Conservation (phyloP, 139 green algal genomes). For the Nannochloris sp. region DNA sequence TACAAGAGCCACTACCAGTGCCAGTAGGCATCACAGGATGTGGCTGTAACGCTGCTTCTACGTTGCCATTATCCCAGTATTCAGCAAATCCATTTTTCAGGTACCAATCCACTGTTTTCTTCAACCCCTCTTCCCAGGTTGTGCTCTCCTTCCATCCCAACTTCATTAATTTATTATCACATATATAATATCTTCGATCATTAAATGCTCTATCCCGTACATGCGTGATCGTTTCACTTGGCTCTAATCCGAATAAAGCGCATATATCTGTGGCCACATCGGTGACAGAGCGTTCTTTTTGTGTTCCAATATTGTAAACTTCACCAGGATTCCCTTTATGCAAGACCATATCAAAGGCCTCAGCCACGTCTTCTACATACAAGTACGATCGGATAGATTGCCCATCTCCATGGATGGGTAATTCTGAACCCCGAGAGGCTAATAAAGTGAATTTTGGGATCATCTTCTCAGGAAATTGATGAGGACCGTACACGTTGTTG, state of each 20-base stretch:
- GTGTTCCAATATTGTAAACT: conserved; percentile 97
- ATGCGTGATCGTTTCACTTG: conserved; percentile 33
- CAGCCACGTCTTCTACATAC: conserved; percentile 91
- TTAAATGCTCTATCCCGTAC: conserved; percentile 83
- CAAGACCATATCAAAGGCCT: conserved; percentile 83
- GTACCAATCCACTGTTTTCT: conserved; percentile 92
- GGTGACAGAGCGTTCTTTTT: conserved; percentile 83
- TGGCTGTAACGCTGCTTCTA: conserved; percentile 60
- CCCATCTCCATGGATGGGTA: conserved; percentile 67
- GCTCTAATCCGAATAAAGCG: conserved; percentile 43
- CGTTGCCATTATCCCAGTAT: conserved; percentile 72
- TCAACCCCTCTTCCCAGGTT: conserved; percentile 85
- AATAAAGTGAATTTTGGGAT: conserved; percentile 63
- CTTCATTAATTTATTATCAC: conserved; percentile 76
- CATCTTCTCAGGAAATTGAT: conserved; percentile 92
- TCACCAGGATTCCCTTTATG: conserved; percentile 63
- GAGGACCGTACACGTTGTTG: conserved; percentile 98
- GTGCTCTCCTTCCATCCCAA: conserved; percentile 89
- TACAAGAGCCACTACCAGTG: not conserved
- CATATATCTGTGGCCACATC: conserved; percentile 72
- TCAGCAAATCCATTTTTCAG: conserved; percentile 36
- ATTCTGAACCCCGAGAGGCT: conserved; percentile 40
- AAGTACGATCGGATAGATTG: conserved; percentile 58
- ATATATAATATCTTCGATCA: conserved; percentile 93
- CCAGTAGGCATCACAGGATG: conserved; percentile 35